Evolutionary conservation across 2,329 filamentous ascomycete genomes (phyloP), one percentile per base, ranked within the genome.

Genomic region (Colletotrichum somersetense): DNA sequence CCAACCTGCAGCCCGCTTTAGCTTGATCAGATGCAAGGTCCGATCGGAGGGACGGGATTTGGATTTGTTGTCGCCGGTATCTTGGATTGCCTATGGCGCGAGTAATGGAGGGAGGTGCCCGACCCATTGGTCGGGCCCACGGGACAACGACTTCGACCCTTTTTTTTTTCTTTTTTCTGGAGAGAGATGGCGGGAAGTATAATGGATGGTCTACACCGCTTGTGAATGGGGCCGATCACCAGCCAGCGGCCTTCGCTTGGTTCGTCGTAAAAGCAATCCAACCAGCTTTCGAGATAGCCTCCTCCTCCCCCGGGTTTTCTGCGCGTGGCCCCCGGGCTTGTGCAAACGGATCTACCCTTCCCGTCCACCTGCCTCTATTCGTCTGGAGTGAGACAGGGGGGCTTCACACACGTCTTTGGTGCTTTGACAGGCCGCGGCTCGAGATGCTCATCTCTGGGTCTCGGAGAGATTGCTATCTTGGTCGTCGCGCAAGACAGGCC

Each of bases 21-120:
- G 69, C 66, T 69, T 72, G 69, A 61, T 72, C 66, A 48, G 58
- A 69, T 57, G 66, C 66, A 61, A 64, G 66, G 69, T 69, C 69
- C 66, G 66, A 72, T 72, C 69, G 66, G 55, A 69, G 66, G 66
- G 3, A 30, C 50, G 53, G 59, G 66, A 50, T 59, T 69, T 69
- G 59, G 69, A 59, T 33, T 48, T 62, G 38, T 20, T 14, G 26
- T 53, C 35, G 33, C 50, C 48, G 46, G 20, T 46, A 40, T 56
- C 11, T 20, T 38, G 23, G 66, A 35, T 38, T 33, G 58, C 52
- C 52, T 16, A 44, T 50, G 40, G 53, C 69, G 58, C 66, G 69
- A 72, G 69, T 72, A 72, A 69, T 72, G 66, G 12, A 14, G 0
- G 11, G 11, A 11, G 40, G 33, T 50, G 46, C 4, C 52, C 16